These are phyloP conservation scores for Heterobasidion annosum DNA, from an alignment of 1,284 basidiomycete species.

Conservation along the genomic window DNA sequence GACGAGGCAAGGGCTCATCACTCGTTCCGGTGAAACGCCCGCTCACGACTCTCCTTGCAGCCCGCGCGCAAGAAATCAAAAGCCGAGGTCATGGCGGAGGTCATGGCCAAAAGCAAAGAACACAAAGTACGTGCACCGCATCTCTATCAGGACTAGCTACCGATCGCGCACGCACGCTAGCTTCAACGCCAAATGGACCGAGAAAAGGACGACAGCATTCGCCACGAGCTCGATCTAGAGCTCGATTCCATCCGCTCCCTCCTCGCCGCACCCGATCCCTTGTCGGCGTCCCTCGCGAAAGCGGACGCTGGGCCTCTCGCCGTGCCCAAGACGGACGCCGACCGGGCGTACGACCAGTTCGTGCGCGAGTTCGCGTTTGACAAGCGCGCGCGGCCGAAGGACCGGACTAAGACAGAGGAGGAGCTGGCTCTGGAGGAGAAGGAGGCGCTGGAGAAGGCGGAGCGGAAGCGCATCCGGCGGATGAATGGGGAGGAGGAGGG, in stretches of 20 bases:
- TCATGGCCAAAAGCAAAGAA: conserved; percentile 95
- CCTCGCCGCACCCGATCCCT: conserved; percentile 53
- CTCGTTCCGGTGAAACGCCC: background rate
- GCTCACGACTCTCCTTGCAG: conserved; percentile 26
- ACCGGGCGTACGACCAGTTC: conserved; percentile 79
- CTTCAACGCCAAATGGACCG: conserved; percentile 81
- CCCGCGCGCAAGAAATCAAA: conserved; percentile 82
- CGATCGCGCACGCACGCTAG: conserved; percentile 28
- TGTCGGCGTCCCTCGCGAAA: conserved; percentile 18
- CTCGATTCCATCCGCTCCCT: conserved; percentile 79
- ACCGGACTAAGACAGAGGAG: conserved; percentile 94
- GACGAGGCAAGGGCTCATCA: conserved; percentile 22
- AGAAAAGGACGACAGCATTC: conserved; percentile 80
- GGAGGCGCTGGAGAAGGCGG: conserved; percentile 80
- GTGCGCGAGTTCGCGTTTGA: conserved; percentile 94
- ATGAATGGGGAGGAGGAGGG: conserved; percentile 82
- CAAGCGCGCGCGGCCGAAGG: conserved; percentile 88
- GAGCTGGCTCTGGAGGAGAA: conserved; percentile 89
- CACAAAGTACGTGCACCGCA: conserved; percentile 58
- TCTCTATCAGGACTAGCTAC: background rate
- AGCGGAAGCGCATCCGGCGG: conserved; percentile 69
- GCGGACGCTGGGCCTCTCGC: conserved; percentile 2
- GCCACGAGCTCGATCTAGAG: conserved; percentile 84
- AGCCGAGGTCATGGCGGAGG: conserved; percentile 96
- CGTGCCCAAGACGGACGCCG: conserved; percentile 17